Evolutionary conservation across 2,329 filamentous ascomycete species (phyloP).

Genomic region (Bipolaris sorokiniana): DNA sequence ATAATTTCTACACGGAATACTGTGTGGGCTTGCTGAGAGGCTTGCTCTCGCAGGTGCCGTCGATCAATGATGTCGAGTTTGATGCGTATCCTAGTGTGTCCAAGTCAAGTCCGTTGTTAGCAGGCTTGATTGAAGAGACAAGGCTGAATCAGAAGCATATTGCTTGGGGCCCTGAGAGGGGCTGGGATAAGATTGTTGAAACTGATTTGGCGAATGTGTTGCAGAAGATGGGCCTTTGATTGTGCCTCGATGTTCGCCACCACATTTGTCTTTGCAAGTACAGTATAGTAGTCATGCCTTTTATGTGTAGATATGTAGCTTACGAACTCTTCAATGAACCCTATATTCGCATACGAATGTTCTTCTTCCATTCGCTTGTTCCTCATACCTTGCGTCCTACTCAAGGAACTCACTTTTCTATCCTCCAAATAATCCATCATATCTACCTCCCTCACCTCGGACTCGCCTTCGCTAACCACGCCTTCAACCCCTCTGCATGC

Average conservation of each 20-base stretch:
- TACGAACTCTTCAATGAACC: background rate
- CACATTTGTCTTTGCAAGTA: background rate
- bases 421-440: too few relatives aligned
- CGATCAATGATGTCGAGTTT: constrained; percentile 67
- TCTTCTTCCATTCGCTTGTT: background rate
- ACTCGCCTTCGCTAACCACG: constrained; percentile 31
- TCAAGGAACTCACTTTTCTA: too few relatives aligned
- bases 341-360: background rate
- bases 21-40: constrained; percentile 62
- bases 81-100: constrained; percentile 72
- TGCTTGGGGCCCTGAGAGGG: constrained; percentile 71
- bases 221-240: constrained; percentile 30
- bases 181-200: constrained; percentile 60
- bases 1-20: constrained; percentile 74
- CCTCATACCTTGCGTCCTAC: too few relatives aligned
- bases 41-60: constrained; percentile 64
- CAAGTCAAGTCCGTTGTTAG: constrained; percentile 69
- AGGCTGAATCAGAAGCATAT: constrained; percentile 59
- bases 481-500: constrained; percentile 21
- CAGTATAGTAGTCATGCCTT: background rate
- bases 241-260: background rate
- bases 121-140: constrained; percentile 62
- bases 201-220: constrained; percentile 36
- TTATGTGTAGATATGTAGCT: background rate
- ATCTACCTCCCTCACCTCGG: constrained; percentile 4